These are phyloP conservation scores for Pythium sukuiense DNA, from an alignment of 352 stramenopile genomes.

Conservation along the genomic window DNA sequence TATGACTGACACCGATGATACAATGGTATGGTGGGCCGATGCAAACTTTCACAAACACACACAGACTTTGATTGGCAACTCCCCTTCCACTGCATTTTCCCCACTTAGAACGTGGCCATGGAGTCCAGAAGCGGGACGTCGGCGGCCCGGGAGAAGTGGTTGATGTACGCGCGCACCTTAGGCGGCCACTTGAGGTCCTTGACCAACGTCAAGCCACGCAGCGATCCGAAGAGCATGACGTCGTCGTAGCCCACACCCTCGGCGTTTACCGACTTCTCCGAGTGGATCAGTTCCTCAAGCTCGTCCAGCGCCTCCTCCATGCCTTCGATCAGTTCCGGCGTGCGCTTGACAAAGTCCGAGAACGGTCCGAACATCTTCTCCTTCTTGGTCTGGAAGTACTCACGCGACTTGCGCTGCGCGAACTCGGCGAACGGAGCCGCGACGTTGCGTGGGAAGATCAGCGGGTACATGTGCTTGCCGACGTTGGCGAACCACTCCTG, in stretches of 20 bases:
- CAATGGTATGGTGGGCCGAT: too few species aligned
- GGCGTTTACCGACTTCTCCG: not conserved
- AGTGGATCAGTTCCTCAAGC: not conserved
- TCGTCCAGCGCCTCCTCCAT: conserved; percentile 25
- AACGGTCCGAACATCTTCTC: conserved; percentile 55
- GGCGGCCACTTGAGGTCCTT: conserved; percentile 48
- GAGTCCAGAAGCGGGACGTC: conserved; percentile 48
- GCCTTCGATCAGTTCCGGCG: conserved; percentile 28
- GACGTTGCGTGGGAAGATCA: conserved; percentile 3
- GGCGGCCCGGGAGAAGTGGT: conserved; percentile 28
- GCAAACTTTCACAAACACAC: not conserved
- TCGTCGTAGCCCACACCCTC: conserved; percentile 49
- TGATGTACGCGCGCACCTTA: conserved; percentile 50
- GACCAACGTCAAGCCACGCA: conserved; percentile 52
- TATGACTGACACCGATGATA: too few species aligned
- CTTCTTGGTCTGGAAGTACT: conserved; percentile 64
- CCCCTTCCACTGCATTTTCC: not conserved
- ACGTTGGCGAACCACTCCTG: conserved; percentile 36
- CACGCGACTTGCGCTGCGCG: conserved; percentile 38
- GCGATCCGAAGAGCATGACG: conserved; percentile 46
- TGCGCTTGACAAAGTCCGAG: conserved; percentile 40
- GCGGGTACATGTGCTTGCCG: conserved; percentile 32
- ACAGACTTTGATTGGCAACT: not conserved
- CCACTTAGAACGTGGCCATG: conserved; percentile 43
- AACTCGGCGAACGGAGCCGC: conserved; percentile 40